These are phyloP conservation scores for Sclerotinia borealis DNA, from an alignment of 2,329 filamentous ascomycete species.

Conservation along the genomic window DNA sequence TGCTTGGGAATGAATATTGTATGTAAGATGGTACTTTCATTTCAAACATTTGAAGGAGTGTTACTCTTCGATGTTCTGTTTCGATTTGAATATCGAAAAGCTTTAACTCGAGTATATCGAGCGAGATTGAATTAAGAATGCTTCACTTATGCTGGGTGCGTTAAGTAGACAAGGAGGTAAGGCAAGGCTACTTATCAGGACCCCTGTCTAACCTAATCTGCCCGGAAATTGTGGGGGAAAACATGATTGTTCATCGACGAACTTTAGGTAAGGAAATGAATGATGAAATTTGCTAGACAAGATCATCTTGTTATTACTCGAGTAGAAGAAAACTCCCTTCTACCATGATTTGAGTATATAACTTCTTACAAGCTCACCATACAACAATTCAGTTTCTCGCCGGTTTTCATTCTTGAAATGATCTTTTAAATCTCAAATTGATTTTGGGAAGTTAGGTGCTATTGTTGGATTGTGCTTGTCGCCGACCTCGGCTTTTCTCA, in stretches of 20 bases:
- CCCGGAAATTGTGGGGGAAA: slow-evolving; percentile 9
- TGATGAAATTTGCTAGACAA: background rate
- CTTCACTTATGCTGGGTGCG: too few relatives aligned
- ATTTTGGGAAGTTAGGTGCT: background rate
- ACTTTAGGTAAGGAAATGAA: background rate
- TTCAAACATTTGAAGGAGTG: background rate
- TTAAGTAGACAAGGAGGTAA: background rate
- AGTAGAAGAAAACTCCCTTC: background rate
- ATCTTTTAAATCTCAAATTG: background rate
- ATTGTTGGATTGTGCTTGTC: background rate
- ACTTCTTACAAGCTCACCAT: background rate
- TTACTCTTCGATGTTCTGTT: background rate
- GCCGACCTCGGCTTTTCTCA: background rate
- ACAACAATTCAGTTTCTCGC: background rate
- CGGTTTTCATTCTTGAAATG: background rate
- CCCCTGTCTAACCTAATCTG: background rate
- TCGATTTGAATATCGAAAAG: background rate
- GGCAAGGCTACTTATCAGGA: background rate
- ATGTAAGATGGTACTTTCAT: background rate
- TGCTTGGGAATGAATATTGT: too few relatives aligned
- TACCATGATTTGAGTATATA: background rate
- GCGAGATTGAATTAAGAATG: too few relatives aligned
- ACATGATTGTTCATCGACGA: background rate
- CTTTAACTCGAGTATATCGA: too few relatives aligned
- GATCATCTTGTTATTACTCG: background rate